These are phyloP conservation scores for Austroboletus festivus DNA, from an alignment of 768 basidiomycete species.

Conservation along the genomic window DNA sequence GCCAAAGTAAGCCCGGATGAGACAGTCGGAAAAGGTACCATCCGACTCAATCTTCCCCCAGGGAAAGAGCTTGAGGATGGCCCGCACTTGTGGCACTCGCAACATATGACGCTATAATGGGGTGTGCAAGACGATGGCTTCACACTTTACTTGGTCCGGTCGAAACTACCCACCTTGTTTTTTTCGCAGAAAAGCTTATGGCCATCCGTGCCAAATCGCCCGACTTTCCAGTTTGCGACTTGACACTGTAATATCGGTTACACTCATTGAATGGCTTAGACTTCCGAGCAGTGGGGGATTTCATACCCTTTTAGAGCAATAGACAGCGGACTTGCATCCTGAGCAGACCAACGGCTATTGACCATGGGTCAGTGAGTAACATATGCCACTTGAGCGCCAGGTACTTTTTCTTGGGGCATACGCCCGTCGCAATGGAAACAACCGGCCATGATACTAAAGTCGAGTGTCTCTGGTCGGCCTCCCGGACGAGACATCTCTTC, in stretches of 20 bases:
- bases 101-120: conserved; percentile 36
- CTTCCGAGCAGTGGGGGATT: neutral
- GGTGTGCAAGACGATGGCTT: neutral
- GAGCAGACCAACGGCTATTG: conserved; percentile 28
- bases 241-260: conserved; percentile 30
- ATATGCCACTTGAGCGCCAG: neutral
- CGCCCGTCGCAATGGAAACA: conserved; percentile 23
- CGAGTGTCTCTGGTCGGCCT: conserved; percentile 28
- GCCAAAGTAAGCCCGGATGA: too few species aligned
- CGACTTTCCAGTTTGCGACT: conserved; percentile 34
- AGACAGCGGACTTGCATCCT: conserved; percentile 28
- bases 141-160: neutral
- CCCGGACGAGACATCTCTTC: conserved; percentile 25
- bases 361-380: neutral
- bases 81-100: conserved; percentile 31
- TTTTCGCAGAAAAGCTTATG: conserved; percentile 34
- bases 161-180: conserved; percentile 29
- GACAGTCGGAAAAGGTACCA: conserved; percentile 34
- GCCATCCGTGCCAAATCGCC: conserved; percentile 26
- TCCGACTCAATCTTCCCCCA: conserved; percentile 44
- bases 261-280: conserved; percentile 2
- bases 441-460: conserved; percentile 21
- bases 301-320: conserved; percentile 30
- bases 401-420: conserved; percentile 21
- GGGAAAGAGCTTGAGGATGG: conserved; percentile 37